A percentile compares a stretch with the other conserved stretches of the same genome.
These are phyloP conservation scores for Arabis hirsuta DNA, from an alignment of 345 rosid species.

Conservation along the genomic window DNA sequence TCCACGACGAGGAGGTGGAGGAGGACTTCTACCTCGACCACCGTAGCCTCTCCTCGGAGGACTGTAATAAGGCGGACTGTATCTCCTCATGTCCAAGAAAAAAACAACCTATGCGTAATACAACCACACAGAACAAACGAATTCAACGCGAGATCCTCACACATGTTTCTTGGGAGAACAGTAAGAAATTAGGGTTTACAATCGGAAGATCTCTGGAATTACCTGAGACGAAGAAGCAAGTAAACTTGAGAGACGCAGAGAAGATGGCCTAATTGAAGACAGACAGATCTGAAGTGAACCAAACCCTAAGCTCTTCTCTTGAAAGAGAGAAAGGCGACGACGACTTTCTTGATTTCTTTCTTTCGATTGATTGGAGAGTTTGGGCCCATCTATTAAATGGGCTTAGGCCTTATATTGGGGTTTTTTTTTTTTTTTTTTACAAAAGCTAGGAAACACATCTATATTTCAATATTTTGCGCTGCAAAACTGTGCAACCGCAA, in stretches of 20 bases:
- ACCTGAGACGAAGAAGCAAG: conserved; percentile 27
- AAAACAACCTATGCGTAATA: neutral
- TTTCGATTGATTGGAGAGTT: neutral
- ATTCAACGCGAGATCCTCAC: neutral
- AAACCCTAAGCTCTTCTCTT: conserved; percentile 11
- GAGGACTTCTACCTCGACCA: conserved; percentile 74
- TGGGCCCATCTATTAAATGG: conserved; percentile 21
- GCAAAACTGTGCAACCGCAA: too few relatives aligned
- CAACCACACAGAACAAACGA: neutral
- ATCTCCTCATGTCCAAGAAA: conserved; percentile 68
- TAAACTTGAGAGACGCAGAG: neutral
- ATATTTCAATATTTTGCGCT: too few relatives aligned
- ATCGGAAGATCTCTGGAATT: neutral
- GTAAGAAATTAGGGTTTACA: conserved; percentile 14
- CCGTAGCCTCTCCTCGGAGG: conserved; percentile 96
- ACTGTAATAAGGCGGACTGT: conserved; percentile 71
- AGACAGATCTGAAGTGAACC: conserved; percentile 36
- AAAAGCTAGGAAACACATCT: too few relatives aligned
- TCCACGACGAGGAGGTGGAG: conserved; percentile 65
- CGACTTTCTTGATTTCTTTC: conserved; percentile 1
- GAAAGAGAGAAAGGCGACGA: neutral
- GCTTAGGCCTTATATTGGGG: conserved; percentile 2
- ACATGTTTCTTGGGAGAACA: neutral
- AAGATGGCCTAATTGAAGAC: neutral
- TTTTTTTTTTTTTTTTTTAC: too few relatives aligned